phyloP scores from a whole-genome alignment of 371 early-diverging fungal genomes.

The Rhizopus arrhizus region DNA sequence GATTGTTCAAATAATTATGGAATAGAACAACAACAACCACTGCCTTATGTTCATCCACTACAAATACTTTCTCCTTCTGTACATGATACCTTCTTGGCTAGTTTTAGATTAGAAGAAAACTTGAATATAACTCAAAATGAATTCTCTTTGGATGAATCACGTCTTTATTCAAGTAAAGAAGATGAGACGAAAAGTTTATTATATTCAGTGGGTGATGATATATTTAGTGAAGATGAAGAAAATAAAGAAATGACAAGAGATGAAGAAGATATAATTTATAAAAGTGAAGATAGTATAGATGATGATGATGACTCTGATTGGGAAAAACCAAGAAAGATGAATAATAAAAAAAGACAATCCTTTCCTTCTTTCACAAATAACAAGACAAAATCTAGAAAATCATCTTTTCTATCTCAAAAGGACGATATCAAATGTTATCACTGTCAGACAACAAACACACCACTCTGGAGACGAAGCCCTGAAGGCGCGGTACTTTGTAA shows the following conservation, averaged over 20 bases:
- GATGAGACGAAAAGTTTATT: background rate
- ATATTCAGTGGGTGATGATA: background rate
- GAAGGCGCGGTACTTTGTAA: constrained; percentile 36
- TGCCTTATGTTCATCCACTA: constrained; percentile 24
- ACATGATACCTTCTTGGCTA: constrained; percentile 8
- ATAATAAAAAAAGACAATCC: constrained; percentile 9
- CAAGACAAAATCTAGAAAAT: background rate
- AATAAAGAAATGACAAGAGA: constrained; percentile 2
- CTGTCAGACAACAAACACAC: constrained; percentile 37
- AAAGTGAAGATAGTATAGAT: background rate
- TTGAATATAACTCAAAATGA: no score
- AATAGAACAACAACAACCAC: background rate
- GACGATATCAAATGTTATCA: constrained; percentile 26
- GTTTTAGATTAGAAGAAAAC: background rate
- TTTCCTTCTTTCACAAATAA: background rate
- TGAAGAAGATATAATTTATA: background rate
- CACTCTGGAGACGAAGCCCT: constrained; percentile 38
- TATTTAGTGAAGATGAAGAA: constrained; percentile 20
- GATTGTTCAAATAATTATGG: background rate
- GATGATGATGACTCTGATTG: constrained; percentile 27
- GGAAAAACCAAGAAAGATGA: constrained; percentile 9
- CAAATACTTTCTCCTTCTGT: constrained; percentile 21
- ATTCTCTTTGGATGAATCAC: no score
- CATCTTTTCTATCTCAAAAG: background rate
- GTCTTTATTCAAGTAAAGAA: background rate